Evolutionary conservation across 2,329 filamentous ascomycete genomes (phyloP).

Genomic region (Fusarium veterinarium): DNA sequence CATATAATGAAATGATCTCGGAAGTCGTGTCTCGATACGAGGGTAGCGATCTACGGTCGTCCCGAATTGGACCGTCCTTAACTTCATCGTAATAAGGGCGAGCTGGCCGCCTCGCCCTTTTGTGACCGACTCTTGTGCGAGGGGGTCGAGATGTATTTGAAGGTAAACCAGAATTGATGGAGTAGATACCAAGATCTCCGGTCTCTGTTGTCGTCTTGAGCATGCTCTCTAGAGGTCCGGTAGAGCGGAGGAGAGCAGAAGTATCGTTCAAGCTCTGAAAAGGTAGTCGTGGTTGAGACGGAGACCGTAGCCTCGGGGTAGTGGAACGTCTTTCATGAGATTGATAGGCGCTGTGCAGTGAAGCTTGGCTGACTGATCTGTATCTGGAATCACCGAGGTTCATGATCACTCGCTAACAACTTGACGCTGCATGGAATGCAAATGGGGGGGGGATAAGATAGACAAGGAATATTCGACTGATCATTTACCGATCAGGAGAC

Average conservation of each 20-base stretch:
- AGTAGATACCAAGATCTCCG: conserved; percentile 72
- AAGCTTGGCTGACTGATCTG: conserved; percentile 55
- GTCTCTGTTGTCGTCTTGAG: conserved; percentile 74
- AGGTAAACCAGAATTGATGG: conserved; percentile 55
- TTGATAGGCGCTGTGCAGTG: conserved; percentile 50
- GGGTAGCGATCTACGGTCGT: conserved; percentile 59
- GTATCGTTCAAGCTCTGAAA: conserved; percentile 59
- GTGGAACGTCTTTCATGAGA: conserved; percentile 40
- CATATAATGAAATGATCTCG: conserved; percentile 68
- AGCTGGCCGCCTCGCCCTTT: conserved; percentile 44
- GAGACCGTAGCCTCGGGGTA: conserved; percentile 32
- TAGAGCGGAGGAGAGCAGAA: conserved; percentile 57
- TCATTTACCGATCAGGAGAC: conserved; percentile 31
- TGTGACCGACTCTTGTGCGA: conserved; percentile 46
- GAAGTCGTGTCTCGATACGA: conserved; percentile 64
- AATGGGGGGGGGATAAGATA: conserved; percentile 24
- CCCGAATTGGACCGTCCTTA: conserved; percentile 49
- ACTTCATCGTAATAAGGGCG: conserved; percentile 47
- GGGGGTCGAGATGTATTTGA: conserved; percentile 47
- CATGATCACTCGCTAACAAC: conserved; percentile 41
- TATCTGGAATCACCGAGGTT: conserved; percentile 43
- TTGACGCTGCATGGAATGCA: conserved; percentile 8
- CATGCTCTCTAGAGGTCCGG: conserved; percentile 71
- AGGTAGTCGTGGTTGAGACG: conserved; percentile 51
- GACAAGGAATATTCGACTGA: conserved; percentile 36